Evolutionary conservation across 2,329 filamentous ascomycete genomes (phyloP), one percentile per base, ranked within the genome.

Genomic region (Ascochyta koolunga): DNA sequence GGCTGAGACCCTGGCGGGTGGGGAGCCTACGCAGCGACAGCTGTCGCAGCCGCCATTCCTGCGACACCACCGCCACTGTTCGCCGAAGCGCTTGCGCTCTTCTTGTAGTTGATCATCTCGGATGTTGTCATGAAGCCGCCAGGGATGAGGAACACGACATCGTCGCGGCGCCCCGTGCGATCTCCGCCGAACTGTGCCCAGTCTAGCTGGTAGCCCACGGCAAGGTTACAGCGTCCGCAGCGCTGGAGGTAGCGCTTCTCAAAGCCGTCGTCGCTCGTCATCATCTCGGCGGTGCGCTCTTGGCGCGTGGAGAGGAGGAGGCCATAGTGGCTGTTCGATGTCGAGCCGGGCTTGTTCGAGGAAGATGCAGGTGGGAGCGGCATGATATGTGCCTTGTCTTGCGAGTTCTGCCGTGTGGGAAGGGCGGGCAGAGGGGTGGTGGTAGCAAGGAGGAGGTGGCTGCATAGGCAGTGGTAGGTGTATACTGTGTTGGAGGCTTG

Each of bases 401-500:
- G 74, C 24, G 76, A 75, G 54, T 76, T 69, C 39, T 67, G 57
- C 40, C 87, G 83, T 7, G 75, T 79, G 1, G 85, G 84, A 10
- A 88, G 78, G 0, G 73, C 60, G 24, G 75, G 57, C 40, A 89
- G 75, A 2, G 78, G 69, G 32, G 83, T 80, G 0, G 83, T 84
- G 38, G 79, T 86, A 19, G 85, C 82, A 58, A 89, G 79, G 49
- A 89, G 76, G 58, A 89, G 82, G 62, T 86, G 82, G 39, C 79
- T 84, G 80, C 87, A 90, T 69, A 87, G 80, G 79, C 87, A 89
- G 75, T 85, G 82, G 73, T 85, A 84, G 54, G 81, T 84, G 70
- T 81, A 75, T 58, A 83, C 69, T 46, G 70, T 71, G 62, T 66
- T 67, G 52, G 63, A 65, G 52, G 70, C 64, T 40, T 71, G 67